phyloP scores from a whole-genome alignment of 1,139 yeast species.

The Zhuliangozyma parablackwelliae region DNA sequence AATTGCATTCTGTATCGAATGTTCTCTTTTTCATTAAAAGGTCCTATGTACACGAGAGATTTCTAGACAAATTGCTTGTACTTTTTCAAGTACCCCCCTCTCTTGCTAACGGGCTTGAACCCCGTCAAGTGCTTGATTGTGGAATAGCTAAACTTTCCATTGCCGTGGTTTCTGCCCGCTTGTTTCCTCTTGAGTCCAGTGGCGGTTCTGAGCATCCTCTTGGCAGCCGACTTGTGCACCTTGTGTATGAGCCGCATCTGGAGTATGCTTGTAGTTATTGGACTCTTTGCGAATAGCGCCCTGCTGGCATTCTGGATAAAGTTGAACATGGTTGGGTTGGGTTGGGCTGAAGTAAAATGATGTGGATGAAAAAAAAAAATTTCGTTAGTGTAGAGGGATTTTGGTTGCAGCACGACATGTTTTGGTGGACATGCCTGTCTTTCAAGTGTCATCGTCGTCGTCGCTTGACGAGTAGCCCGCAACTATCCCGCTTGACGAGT shows the following conservation, averaged over 20 bases:
- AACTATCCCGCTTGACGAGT: conserved; percentile 5
- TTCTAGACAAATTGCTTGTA: conserved; percentile 2
- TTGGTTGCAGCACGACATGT: neutral
- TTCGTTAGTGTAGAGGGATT: neutral
- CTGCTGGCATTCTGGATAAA: conserved; percentile 15
- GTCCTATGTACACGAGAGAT: no score
- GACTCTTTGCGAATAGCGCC: conserved; percentile 17
- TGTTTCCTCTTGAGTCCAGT: conserved; percentile 54
- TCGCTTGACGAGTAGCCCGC: conserved; percentile 11
- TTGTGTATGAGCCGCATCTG: conserved; percentile 53
- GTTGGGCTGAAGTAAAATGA: neutral
- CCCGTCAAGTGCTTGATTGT: conserved; percentile 62
- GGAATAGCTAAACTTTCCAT: conserved; percentile 77
- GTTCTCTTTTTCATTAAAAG: neutral
- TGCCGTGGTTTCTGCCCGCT: conserved; percentile 91
- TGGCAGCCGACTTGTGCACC: conserved; percentile 75
- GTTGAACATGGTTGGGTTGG: conserved; percentile 8
- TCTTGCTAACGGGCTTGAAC: conserved; percentile 51
- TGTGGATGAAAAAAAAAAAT: conserved; percentile 1
- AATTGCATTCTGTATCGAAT: neutral
- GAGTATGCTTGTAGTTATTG: conserved; percentile 19
- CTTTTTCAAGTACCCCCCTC: conserved; percentile 52
- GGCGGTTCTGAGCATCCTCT: conserved; percentile 74
- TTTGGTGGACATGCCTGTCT: neutral
- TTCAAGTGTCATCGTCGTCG: conserved; percentile 1